These are phyloP conservation scores for Trametes sp. DNA, from an alignment of 1,284 basidiomycete genomes.

Conservation along the genomic window DNA sequence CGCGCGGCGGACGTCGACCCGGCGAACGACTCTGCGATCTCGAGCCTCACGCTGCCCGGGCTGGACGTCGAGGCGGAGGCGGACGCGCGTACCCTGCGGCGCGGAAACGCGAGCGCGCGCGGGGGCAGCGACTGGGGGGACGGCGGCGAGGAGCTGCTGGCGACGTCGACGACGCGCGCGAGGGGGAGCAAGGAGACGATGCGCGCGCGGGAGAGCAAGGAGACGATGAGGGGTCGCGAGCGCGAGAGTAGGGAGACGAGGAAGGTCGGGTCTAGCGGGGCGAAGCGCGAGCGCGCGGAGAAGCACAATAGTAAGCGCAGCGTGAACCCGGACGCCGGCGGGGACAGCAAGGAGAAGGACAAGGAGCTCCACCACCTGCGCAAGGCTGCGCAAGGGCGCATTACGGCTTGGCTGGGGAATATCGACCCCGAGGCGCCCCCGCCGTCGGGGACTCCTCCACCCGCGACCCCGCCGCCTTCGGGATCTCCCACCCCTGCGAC, in stretches of 20 bases:
- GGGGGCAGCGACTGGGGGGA: conserved; percentile 38
- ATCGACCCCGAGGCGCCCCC: conserved; percentile 62
- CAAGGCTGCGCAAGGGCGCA: conserved; percentile 68
- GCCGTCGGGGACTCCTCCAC: conserved; percentile 34
- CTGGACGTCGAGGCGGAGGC: conserved; percentile 23
- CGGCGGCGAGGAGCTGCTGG: conserved; percentile 5
- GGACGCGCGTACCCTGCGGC: conserved; percentile 36
- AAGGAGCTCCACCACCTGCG: conserved; percentile 50
- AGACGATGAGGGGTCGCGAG: conserved; percentile 26
- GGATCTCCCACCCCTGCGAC: conserved; percentile 20
- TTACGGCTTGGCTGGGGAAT: conserved; percentile 77
- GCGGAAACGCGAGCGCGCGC: conserved; percentile 35
- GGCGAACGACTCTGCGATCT: conserved; percentile 75
- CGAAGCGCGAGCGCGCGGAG: conserved; percentile 29
- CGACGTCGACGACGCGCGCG: conserved; percentile 11
- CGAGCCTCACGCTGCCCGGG: conserved; percentile 74
- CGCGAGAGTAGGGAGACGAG: conserved; percentile 33
- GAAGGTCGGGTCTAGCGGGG: conserved; percentile 33
- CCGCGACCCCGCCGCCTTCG: conserved; percentile 15
- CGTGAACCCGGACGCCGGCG: conserved; percentile 22
- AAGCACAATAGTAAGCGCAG: conserved; percentile 33
- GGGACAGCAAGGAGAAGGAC: conserved; percentile 32
- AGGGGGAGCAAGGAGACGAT: conserved; percentile 23
- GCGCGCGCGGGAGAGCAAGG: conserved; percentile 27
- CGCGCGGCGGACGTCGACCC: conserved; percentile 46